Percentiles rank a stretch among this genome's conserved stretches.
Conservation (phyloP, 2,329 filamentous ascomycete genomes). For the Emmonsia crescens region DNA sequence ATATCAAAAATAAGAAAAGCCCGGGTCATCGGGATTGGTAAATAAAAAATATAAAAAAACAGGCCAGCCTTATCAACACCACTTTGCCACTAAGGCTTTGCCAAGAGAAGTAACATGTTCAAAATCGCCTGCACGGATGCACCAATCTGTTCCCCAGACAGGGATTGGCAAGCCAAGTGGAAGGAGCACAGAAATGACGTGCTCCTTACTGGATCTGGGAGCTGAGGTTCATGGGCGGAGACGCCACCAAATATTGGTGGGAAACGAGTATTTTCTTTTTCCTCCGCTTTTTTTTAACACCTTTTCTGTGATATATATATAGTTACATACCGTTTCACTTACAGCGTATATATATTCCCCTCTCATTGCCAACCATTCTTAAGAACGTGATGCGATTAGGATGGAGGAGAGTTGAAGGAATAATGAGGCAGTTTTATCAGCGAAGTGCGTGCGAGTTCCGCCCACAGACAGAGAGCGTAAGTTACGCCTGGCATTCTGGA, state of each 20-base stretch:
- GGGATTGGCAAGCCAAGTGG: background rate
- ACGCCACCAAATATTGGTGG: background rate
- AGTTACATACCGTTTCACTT: background rate
- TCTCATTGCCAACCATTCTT: background rate
- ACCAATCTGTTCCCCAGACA: background rate
- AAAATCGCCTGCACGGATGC: background rate
- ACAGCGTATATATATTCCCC: background rate
- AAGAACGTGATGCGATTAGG: background rate
- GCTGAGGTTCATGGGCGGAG: background rate
- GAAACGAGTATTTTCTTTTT: no score
- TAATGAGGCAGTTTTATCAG: background rate
- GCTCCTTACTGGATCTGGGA: background rate
- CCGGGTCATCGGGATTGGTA: no score
- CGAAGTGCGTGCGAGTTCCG: no score
- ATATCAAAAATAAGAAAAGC: no score
- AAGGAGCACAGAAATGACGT: background rate
- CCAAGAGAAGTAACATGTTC: constrained; percentile 3
- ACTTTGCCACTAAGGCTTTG: background rate
- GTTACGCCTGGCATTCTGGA: no score
- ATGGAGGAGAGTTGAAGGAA: background rate
- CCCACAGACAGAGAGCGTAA: no score
- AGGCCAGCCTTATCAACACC: background rate
- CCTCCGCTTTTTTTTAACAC: no score
- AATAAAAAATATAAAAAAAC: no score
- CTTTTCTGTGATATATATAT: no score